Base-by-base conservation (phyloP, 2,329 filamentous ascomycete genomes). In the Clonostachys rhizophaga region DNA sequence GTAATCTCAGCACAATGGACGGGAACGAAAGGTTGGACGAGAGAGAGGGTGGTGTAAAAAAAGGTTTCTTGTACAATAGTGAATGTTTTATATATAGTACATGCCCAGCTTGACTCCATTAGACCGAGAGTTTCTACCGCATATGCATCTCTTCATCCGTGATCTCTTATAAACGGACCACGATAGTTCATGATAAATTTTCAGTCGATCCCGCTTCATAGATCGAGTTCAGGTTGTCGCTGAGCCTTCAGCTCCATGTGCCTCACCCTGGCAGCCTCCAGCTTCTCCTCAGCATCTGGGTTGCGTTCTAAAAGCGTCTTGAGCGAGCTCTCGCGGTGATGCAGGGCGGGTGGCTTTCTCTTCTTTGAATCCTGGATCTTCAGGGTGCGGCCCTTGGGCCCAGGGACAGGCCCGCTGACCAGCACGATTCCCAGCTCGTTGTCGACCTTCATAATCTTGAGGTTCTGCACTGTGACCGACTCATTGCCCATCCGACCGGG, bases 401-500 rank as follows among this genome's bases (percentile, higher is more conserved):
- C 94, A 34, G 87, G 87, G 40, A 99, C 85, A 54, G 84, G 80
- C 33, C 92, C 94, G 69, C 87, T 89, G 53, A 99, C 84, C 46
- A 96, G 82, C 49, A 99, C 83, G 58, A 96, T 82, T 17, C 94
- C 94, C 60, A 91, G 86, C 65, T 88, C 86, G 57, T 84, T 79
- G 69, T 97, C 91, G 34, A 96, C 86, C 74, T 90, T 86, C 64
- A 99, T 71, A 46, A 99, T 84, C 69, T 86, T 88, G 57, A 97
- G 72, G 69, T 95, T 96, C 77, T 96, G 91, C 49, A 94, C 79
- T 43, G 94, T 99, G 47, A 91, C 87, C 55, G 82, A 83, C 67
- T 95, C 81, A 54, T 87, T 88, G 53, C 94, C 94, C 94, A 99
- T 97, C 50, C 89, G 83, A 47, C 94, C 94, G 5, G 94, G 83